A percentile compares a stretch with the other conserved stretches of the same genome.
Evolutionary conservation across 257 asterid genomes (phyloP).

Genomic region (Agastache rugosa): DNA sequence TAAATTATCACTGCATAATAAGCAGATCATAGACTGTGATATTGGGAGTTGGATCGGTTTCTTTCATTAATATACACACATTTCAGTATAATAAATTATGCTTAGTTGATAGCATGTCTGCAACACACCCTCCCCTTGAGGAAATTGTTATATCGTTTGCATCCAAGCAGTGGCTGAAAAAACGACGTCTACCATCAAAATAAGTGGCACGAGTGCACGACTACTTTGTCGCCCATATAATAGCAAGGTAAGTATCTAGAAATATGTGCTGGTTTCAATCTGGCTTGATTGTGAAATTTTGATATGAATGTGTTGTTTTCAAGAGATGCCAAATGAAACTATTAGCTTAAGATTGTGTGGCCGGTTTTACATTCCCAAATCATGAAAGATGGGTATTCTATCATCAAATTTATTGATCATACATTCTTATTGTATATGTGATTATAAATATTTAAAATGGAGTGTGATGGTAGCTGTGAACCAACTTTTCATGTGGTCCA

Average conservation of each 20-base stretch:
- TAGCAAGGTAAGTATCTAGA: not conserved
- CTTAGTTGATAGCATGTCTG: not conserved
- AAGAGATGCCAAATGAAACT: not conserved
- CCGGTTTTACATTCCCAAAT: not conserved
- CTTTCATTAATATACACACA: not conserved
- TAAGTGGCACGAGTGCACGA: not conserved
- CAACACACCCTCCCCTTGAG: not conserved
- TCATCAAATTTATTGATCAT: not conserved
- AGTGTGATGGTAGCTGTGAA: not conserved
- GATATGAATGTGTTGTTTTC: not conserved
- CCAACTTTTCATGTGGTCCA: conserved; percentile 12
- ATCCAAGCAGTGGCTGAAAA: not conserved
- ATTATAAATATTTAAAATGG: not conserved
- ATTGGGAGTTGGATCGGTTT: not conserved
- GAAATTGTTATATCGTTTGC: not conserved
- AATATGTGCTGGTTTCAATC: not conserved
- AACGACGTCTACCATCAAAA: not conserved
- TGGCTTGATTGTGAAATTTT: not conserved
- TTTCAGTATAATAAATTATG: not conserved
- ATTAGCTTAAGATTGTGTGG: not conserved
- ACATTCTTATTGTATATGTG: not conserved
- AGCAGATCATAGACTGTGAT: conserved; percentile 11
- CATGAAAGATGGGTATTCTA: not conserved
- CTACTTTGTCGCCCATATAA: not conserved
- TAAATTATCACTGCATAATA: not conserved